phyloP scores from a whole-genome alignment of 2,329 filamentous ascomycete genomes.

The Calonectria henricotiae region DNA sequence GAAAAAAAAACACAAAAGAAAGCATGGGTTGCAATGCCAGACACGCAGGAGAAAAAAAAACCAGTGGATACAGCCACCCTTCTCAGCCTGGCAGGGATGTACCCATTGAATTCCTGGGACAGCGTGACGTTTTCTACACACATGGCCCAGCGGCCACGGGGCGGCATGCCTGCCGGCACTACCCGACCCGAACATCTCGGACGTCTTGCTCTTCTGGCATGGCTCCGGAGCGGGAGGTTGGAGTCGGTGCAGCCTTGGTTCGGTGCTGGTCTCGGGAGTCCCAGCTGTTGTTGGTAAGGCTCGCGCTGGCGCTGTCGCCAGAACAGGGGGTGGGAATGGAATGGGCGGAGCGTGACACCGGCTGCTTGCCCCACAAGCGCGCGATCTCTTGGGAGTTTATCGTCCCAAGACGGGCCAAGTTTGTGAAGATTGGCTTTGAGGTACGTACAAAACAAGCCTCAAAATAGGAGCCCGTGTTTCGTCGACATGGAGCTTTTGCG shows the following conservation, averaged over 20 bases:
- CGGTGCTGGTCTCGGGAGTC: constrained; percentile 24
- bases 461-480: background rate
- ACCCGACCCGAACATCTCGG: constrained; percentile 26
- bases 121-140: constrained; percentile 18
- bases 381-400: constrained; percentile 24
- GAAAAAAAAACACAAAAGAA: background rate
- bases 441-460: background rate
- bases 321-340: constrained; percentile 7
- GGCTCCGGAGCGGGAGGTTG: constrained; percentile 27
- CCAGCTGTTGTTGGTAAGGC: constrained; percentile 24
- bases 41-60: background rate
- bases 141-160: constrained; percentile 21
- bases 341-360: constrained; percentile 1
- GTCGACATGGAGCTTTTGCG: constrained; percentile 18
- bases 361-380: constrained; percentile 16
- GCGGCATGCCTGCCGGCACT: constrained; percentile 22
- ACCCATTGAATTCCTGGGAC: constrained; percentile 7
- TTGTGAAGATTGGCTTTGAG: constrained; percentile 28
- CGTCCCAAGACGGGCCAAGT: constrained; percentile 28
- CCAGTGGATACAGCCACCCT: constrained; percentile 14
- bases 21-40: constrained; percentile 4
- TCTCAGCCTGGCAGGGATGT: constrained; percentile 50
- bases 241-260: constrained; percentile 13
- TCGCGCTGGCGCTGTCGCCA: constrained; percentile 19
- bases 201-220: constrained; percentile 25